Evolutionary conservation across 2,329 filamentous ascomycete genomes (phyloP), one percentile per base, ranked within the genome.

Genomic region (Macrophomina phaseolina): DNA sequence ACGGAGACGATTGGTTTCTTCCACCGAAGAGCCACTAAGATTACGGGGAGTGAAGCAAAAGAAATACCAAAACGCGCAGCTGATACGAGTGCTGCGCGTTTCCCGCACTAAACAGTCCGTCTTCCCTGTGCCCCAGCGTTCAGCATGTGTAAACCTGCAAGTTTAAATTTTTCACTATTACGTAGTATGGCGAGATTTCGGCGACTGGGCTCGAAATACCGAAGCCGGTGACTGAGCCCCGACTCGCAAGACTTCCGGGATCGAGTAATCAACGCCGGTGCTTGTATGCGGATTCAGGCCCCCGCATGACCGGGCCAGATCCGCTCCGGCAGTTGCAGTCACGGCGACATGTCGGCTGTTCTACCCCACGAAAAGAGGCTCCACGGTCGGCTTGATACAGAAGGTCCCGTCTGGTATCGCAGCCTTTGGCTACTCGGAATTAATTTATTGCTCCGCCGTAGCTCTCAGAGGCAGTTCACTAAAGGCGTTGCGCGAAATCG

Each of bases 221-320:
- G 56, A 60, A 5, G 5, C 34, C 56, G 40, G 56, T 45, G 28
- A 48, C 32, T 23, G 36, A 18, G 16, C 38, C 56, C 56, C 56
- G 56, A 32, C 28, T 30, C 46, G 52, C 16, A 45, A 7, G 30
- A 28, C 30, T 46, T 23, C 28, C 56, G 40, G 28, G n/a, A 12
- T 34, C 12, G 46, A 12, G 36, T 38, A 48, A 46, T 60, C 30
- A 60, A 60, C 56, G 28, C 56, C 56, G 56, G 42, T 5, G 11
- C 55, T 56, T 28, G 40, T 45, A 42, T 40, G 36, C 18, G 55
- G 14, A 45, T 16, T 12, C 12, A n/a, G 53, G n/a, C 32, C 53
- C 18, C 28, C 53, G 40, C 36, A 28, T 56, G 53, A 45, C 40
- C 55, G 55, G 55, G n/a, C 38, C 55, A 40, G 23, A 30, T 60